Evolutionary conservation across 2,329 filamentous ascomycete genomes (phyloP).

Genomic region (Xenosphaeropsis pyriputrescens): DNA sequence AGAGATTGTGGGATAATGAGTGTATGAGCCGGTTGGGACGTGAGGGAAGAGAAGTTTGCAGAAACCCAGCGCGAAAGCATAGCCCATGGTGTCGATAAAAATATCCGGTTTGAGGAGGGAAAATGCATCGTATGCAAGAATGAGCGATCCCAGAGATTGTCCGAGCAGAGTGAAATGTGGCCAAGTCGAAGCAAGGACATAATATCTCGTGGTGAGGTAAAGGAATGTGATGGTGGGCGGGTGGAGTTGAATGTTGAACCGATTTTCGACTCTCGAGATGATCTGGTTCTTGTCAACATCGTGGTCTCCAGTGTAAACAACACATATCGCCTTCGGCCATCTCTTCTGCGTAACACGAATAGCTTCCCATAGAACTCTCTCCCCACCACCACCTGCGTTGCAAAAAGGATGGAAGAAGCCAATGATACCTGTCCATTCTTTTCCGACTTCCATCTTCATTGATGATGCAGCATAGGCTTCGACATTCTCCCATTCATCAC

Average conservation of each 20-base stretch:
- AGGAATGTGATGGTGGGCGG: slow-evolving; percentile 73
- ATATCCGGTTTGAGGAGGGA: slow-evolving; percentile 83
- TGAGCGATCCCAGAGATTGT: slow-evolving; percentile 79
- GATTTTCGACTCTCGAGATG: slow-evolving; percentile 61
- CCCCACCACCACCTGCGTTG: slow-evolving; percentile 91
- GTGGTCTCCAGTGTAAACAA: slow-evolving; percentile 93
- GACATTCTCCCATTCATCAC: slow-evolving; percentile 58
- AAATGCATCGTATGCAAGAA: slow-evolving; percentile 87
- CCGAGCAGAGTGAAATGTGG: slow-evolving; percentile 85
- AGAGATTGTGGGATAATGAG: slow-evolving; percentile 96
- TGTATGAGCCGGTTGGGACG: slow-evolving; percentile 81
- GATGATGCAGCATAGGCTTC: slow-evolving; percentile 32
- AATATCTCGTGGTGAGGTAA: slow-evolving; percentile 77
- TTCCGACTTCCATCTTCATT: slow-evolving; percentile 25
- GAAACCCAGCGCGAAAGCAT: slow-evolving; percentile 77
- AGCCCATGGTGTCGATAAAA: slow-evolving; percentile 97
- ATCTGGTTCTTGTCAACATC: slow-evolving; percentile 72
- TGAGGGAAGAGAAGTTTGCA: slow-evolving; percentile 67
- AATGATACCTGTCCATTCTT: slow-evolving; percentile 70
- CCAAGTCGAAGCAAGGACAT: slow-evolving; percentile 77
- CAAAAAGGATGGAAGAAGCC: slow-evolving; percentile 98
- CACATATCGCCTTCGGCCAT: slow-evolving; percentile 78
- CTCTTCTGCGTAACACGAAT: slow-evolving; percentile 79
- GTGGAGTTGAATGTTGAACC: slow-evolving; percentile 87
- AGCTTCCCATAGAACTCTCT: slow-evolving; percentile 91